Base-by-base conservation (phyloP, 495 filamentous ascomycete genomes). In the Evansstolkia leycettana region DNA sequence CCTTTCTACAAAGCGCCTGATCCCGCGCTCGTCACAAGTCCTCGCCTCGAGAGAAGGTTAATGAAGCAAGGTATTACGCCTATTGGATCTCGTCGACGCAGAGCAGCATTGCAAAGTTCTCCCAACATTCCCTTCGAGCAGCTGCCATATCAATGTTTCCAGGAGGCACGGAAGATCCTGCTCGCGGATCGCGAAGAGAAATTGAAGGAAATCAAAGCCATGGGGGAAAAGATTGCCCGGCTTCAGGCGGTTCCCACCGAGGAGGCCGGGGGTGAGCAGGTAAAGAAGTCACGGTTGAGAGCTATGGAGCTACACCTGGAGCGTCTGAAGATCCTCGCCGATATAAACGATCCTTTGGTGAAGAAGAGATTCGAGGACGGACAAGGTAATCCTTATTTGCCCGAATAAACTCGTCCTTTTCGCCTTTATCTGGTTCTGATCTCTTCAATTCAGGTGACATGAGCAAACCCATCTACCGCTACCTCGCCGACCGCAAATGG, bases 331-430 rank as follows among this genome's bases (percentile, higher is more conserved):
- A 76, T 99, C 17, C 59, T 80, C 43, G 87, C 85, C 5, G 90
- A 99, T 52, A 84, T 94, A 57, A 99, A 99, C 52, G 93, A 95
- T 52, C 90, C 90, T 1, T 33, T 85, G 18, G 84, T 96, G 28
- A 96, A 95, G 74, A 82, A 85, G 56, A 82, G 73, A 43, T 95
- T 95, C 48, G 90, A 99, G 51, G 85, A 95, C 65, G 87, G 89
- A 9, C 58, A 74, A 46, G 85, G 90, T 94, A 62, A 53, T 73
- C 56, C 14, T 31, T 30, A 15, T 20, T 29, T 15, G 29, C 27
- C 25, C 10, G 35, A 17, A n/a, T 39, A 34, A 33, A 16, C n/a
- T 26, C 16, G 34, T 33, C 5, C n/a, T 11, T 35, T 0, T 34
- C 17, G 2, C 34, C 17, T 14, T 1, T 11, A 14, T n/a, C 14